Conservation (phyloP, 2,329 filamentous ascomycete species). For the Dothideomycetes sp. region DNA sequence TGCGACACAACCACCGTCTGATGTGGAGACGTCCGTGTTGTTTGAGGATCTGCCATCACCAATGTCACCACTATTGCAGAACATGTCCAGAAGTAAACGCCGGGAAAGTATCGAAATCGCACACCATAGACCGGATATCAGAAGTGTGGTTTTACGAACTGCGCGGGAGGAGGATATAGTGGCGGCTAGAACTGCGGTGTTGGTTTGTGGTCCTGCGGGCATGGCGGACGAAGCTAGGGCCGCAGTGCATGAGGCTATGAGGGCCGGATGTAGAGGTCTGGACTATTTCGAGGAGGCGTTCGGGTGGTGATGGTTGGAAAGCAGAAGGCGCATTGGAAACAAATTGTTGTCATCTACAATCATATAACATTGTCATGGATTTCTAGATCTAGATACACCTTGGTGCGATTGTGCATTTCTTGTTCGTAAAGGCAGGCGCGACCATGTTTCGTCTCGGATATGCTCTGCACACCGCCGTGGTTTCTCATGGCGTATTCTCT, state of each 20-base stretch:
- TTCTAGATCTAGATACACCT: too few species aligned
- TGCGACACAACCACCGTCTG: constrained; percentile 5
- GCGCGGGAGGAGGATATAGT: not conserved
- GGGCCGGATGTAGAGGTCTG: not conserved
- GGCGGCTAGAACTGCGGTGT: not conserved
- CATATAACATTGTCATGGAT: too few species aligned
- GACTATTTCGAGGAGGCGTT: constrained; percentile 7
- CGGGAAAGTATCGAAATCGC: not conserved
- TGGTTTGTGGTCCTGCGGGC: constrained; percentile 5
- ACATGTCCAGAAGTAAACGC: too few species aligned
- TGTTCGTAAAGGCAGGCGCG: too few species aligned
- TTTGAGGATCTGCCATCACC: not conserved
- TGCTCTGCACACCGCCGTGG: too few species aligned
- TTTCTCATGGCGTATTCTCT: too few species aligned
- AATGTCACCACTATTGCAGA: too few species aligned
- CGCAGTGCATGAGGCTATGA: constrained; percentile 2
- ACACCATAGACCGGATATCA: constrained; percentile 13
- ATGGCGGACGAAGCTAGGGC: constrained; percentile 7
- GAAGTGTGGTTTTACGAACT: constrained; percentile 11
- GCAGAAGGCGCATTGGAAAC: too few species aligned
- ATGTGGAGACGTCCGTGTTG: not conserved
- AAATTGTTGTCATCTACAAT: too few species aligned
- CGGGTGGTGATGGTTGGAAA: constrained; percentile 6
- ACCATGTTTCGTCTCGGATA: too few species aligned
- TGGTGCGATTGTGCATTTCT: too few species aligned